phyloP scores from a whole-genome alignment of 2,329 filamentous ascomycete genomes.

The Arthroderma sp. region DNA sequence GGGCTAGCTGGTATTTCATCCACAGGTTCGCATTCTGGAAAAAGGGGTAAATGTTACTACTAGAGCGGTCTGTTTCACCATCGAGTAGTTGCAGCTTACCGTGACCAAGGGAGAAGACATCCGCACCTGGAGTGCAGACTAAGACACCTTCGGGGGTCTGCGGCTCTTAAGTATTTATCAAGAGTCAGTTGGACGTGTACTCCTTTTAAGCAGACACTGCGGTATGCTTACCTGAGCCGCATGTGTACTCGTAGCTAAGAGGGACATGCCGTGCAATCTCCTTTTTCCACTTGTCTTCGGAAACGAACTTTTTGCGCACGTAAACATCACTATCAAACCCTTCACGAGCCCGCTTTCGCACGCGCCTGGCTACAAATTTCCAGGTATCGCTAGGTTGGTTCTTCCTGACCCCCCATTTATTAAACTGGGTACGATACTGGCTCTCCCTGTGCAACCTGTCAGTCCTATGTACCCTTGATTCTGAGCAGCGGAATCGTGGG shows the following conservation, averaged over 20 bases:
- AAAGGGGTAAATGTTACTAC: neutral
- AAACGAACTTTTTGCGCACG: neutral
- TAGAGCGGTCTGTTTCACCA: neutral
- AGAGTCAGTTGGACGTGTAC: neutral
- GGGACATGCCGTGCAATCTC: conserved; percentile 2
- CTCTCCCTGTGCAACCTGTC: neutral
- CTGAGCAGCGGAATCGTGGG: neutral
- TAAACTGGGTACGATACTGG: conserved; percentile 1
- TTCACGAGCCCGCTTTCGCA: conserved; percentile 1
- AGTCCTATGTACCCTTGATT: neutral
- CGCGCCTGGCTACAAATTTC: conserved; percentile 19
- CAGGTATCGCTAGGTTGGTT: conserved; percentile 39
- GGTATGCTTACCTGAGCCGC: conserved; percentile 1
- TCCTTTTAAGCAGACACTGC: neutral
- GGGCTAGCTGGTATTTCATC: neutral
- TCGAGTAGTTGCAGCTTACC: neutral
- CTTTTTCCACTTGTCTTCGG: conserved; percentile 3
- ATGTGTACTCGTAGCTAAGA: conserved; percentile 2
- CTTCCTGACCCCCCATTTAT: conserved; percentile 3
- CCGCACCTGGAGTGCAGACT: conserved; percentile 1
- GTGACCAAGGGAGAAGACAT: neutral
- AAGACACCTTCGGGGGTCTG: conserved; percentile 3
- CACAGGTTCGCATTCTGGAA: neutral
- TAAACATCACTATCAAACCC: conserved; percentile 1
- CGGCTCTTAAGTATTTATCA: conserved; percentile 2